Percentiles rank a stretch among this genome's conserved stretches.
Evolutionary conservation across 2,329 filamentous ascomycete species (phyloP).

Genomic region (Alternaria rosae): DNA sequence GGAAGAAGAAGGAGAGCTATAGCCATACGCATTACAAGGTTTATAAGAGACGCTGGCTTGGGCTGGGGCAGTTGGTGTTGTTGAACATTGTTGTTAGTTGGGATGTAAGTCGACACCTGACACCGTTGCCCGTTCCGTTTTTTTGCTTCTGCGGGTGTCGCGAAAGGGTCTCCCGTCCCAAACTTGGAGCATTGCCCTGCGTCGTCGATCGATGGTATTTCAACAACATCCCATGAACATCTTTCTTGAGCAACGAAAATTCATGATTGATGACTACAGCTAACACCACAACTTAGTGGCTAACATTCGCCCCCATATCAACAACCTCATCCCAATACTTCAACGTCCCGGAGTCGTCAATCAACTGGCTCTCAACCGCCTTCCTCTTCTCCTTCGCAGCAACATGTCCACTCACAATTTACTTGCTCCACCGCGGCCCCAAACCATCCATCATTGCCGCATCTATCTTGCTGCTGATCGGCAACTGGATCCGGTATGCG

Average conservation of each 20-base stretch:
- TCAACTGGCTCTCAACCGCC: conserved; percentile 92
- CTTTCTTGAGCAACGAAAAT: too few species aligned
- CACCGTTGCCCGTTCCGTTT: background rate
- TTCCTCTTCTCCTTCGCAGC: conserved; percentile 86
- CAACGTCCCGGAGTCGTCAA: conserved; percentile 71
- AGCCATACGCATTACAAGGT: conserved; percentile 55
- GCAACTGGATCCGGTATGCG: conserved; percentile 91
- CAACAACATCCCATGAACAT: background rate
- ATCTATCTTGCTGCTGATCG: conserved; percentile 75
- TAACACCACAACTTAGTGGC: conserved; percentile 67
- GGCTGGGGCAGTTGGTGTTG: conserved; percentile 80
- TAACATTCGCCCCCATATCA: conserved; percentile 88
- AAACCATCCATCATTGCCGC: conserved; percentile 78
- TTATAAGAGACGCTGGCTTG: conserved; percentile 91
- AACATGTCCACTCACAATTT: conserved; percentile 73
- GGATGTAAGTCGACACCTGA: conserved; percentile 73
- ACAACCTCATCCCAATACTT: conserved; percentile 79
- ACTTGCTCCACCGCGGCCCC: conserved; percentile 79
- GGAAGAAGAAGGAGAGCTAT: conserved; percentile 30
- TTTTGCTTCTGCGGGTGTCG: background rate
- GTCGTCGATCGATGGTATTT: background rate
- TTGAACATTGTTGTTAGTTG: conserved; percentile 94
- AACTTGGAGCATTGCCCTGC: background rate
- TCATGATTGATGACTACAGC: background rate
- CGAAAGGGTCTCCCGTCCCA: background rate